Base-by-base conservation (phyloP, 1,284 basidiomycete genomes). In the Heliocybe sulcata region DNA sequence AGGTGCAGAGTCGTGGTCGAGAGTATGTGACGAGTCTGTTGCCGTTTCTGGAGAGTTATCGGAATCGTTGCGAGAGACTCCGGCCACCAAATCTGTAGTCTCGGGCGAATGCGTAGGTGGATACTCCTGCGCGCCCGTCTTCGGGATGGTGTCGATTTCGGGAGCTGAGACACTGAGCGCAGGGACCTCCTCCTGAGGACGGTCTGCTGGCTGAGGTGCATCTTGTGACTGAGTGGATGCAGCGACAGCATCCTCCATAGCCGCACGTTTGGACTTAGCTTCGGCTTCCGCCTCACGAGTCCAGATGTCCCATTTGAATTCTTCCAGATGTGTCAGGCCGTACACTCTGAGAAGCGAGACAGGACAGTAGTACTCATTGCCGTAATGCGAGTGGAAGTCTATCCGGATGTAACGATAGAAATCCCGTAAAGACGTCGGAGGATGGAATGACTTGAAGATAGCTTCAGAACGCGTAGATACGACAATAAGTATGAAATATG, bases 361-460 rank as follows among this genome's bases (percentile, higher is more conserved):
- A 0, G 96, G 96, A 64, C 96, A 99, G 67, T 96, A 99, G 72
- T 90, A 98, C 70, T 99, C 97, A 63, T 83, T 90, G 19, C 94
- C 93, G 63, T 97, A 99, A 67, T 95, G 90, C 0, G 93, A 90
- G 52, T 90, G 82, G 67, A 99, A 98, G 69, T 98, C 94, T 66
- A 99, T 86, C 3, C 96, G 87, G 50, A 99, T 83, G 67, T 90
- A 98, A 19, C 95, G 88, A 67, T 94, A 95, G 69, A 98, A 97
- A 59, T 88, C 88, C 12, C 75, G 81, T 64, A 82, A 74, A 29
- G 80, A 85, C 35, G 69, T 78, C 35, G 82, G 88, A 45, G 77
- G 83, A 65, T 90, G 92, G 71, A 90, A 92, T 1, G 87, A 87
- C 88, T 91, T 59, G 0, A 35, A 4, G 22, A 55, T 19, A 54